phyloP scores from a whole-genome alignment of 2,329 filamentous ascomycete genomes.

The Rhynchosporium secalis region DNA sequence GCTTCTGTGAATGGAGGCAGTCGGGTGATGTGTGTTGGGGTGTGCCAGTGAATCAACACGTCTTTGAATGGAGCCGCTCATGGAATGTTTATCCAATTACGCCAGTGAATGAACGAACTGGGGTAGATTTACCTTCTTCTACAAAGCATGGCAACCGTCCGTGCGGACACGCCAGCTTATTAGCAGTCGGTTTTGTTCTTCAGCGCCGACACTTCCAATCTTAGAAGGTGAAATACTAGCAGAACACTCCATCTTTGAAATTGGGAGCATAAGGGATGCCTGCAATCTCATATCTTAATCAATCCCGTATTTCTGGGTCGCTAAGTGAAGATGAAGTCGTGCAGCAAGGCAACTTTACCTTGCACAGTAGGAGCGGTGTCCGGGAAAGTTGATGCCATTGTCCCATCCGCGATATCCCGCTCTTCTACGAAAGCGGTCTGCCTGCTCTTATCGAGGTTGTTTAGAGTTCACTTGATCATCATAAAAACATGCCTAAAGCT shows the following conservation, averaged over 20 bases:
- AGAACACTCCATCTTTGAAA: neutral
- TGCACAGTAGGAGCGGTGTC: neutral
- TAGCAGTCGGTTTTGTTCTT: neutral
- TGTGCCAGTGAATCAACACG: neutral
- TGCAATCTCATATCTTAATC: neutral
- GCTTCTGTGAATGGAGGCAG: neutral
- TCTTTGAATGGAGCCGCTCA: too few species aligned
- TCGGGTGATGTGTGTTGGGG: neutral
- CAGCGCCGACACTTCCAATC: too few species aligned
- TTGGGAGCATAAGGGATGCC: neutral
- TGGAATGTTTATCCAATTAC: too few species aligned
- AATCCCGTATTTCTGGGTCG: constrained; percentile 1
- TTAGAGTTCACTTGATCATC: neutral
- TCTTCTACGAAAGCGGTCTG: neutral
- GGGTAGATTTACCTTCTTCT: neutral
- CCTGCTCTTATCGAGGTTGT: neutral
- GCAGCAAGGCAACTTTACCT: neutral
- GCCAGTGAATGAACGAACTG: neutral
- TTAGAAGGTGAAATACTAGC: neutral
- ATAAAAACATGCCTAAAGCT: neutral
- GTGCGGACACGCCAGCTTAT: neutral
- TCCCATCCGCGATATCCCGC: neutral
- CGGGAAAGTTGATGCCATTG: neutral
- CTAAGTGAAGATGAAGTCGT: neutral
- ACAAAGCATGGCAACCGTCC: neutral